Base-by-base conservation (phyloP, 2,329 filamentous ascomycete genomes). In the Aspergillus chevalieri region DNA sequence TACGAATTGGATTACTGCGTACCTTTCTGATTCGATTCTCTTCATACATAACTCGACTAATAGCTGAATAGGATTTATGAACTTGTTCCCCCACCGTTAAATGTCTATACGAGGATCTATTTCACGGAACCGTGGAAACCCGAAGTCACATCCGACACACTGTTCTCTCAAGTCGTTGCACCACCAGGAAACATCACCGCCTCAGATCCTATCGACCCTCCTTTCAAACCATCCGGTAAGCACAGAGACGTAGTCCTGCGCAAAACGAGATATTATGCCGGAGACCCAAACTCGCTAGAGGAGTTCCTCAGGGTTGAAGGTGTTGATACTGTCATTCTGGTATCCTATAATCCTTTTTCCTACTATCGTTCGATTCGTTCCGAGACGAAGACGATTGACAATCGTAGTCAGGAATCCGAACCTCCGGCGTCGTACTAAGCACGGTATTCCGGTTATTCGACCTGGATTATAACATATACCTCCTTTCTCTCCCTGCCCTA, bases 371-470 rank as follows among this genome's bases (percentile, higher is more conserved):
- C 8, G 9, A 4, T 17, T 17, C 9, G 3, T 38, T n/a, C 14
- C 17, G 15, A 2, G 34, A 38, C 2, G 14, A n/a, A 38, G 34
- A 22, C 21, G 36, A 6, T 19, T 42, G 38, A 42, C 17, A 5
- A 5, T 17, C 3, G 39, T 42, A 42, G 39, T 42, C 39, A 7
- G 39, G 39, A 14, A 42, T 42, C 12, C 15, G 49, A 15, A 51
- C 49, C 3, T 51, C 45, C 5, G 49, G 49, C 12, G 49, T 50
- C 3, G 41, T 51, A 21, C 21, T 51, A 3, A 47, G 33, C 33
- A 51, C 49, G 2, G 49, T 46, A 12, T 19, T 44, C 10, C 49
- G 49, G 10, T 34, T 51, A 4, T 51, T 51, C 10, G 49, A 51
- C 26, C 21, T 48, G 15, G 43, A 51, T 36, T 51, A 48, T 6